These are phyloP conservation scores for Fusarium chuoi DNA, from an alignment of 2,329 filamentous ascomycete species.

Conservation along the genomic window DNA sequence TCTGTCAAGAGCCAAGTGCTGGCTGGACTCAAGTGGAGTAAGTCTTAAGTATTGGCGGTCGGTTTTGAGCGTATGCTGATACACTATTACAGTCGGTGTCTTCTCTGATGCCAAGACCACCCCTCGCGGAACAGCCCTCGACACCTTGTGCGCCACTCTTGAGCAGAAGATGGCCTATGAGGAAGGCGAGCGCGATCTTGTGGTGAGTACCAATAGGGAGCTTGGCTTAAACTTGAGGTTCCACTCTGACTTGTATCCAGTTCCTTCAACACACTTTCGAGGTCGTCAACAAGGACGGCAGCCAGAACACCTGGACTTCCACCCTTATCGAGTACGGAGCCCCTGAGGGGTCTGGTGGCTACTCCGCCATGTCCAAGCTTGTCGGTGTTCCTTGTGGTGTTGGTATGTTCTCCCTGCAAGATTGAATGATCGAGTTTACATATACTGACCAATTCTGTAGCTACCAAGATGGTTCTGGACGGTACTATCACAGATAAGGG, in stretches of 20 bases:
- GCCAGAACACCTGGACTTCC: constrained; percentile 80
- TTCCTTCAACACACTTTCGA: constrained; percentile 72
- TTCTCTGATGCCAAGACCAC: constrained; percentile 63
- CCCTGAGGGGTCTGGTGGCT: constrained; percentile 78
- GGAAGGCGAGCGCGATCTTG: constrained; percentile 71
- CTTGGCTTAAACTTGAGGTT: not conserved
- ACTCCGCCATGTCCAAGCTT: constrained; percentile 84
- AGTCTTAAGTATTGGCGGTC: not conserved
- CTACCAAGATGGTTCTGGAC: constrained; percentile 81
- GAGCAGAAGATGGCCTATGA: constrained; percentile 77
- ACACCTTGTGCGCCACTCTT: constrained; percentile 72
- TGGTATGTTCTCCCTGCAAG: constrained; percentile 3
- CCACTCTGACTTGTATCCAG: not conserved
- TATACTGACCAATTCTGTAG: constrained; percentile 3
- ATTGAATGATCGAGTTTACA: not conserved
- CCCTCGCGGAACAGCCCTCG: constrained; percentile 71
- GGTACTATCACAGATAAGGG: constrained; percentile 78
- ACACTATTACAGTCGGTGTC: constrained; percentile 16
- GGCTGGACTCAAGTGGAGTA: constrained; percentile 32
- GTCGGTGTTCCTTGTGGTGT: constrained; percentile 75
- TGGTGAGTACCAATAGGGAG: constrained; percentile 45
- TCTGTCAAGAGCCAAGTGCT: constrained; percentile 25
- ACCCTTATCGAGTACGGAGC: constrained; percentile 87
- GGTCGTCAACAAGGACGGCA: constrained; percentile 66
- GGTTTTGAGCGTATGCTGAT: not conserved